Evolutionary conservation across 768 basidiomycete species (phyloP), one percentile per base, ranked within the genome.

Genomic region (Boletellus ananas): DNA sequence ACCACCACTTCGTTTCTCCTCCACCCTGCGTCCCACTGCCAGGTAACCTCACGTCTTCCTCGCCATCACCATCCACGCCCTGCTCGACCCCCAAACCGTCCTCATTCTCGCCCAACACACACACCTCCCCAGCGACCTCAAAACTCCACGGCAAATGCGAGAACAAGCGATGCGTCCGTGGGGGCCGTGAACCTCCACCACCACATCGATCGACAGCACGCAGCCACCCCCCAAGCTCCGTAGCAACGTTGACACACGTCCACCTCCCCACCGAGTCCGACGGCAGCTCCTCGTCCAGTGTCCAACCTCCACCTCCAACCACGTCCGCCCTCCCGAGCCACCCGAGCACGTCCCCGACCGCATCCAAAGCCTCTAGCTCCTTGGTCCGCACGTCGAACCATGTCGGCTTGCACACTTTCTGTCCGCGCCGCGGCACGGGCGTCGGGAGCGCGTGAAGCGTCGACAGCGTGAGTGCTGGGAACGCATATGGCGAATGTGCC

Each of bases 391-490:
- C 70, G 25, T 86, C 83, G 64, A 94, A 99, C 70, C 88, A 92
- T 27, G 83, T 80, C 3, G 93, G 90, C 70, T 98, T 98, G 72
- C 76, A 83, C 13, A 90, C 72, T 59, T 90, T 93, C 66, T 98
- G 96, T 10, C 77, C 79, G 2, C 74, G 79, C 31, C 91, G 76
- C 3, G 79, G 74, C 10, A 96, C 92, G 6, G 96, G 96, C 1
- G 83, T 81, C 0, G 96, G 96, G 3, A 99, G 77, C 4, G 85
- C 79, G 60, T 94, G 86, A n/a, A 96, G 73, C 0, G 87, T 85
- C 0, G 90, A 88, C n/a, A 94, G 71, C 2, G 89, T 77, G 16
- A 90, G 66, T 6, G 91, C 72, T 52, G 94, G 87, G 65, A 98
- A 94, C n/a, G 84, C 81, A 66, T 97, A 87, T 0, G 90, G 89